Evolutionary conservation across 2,329 filamentous ascomycete genomes (phyloP).

Genomic region (Phialemonium atrogriseum): DNA sequence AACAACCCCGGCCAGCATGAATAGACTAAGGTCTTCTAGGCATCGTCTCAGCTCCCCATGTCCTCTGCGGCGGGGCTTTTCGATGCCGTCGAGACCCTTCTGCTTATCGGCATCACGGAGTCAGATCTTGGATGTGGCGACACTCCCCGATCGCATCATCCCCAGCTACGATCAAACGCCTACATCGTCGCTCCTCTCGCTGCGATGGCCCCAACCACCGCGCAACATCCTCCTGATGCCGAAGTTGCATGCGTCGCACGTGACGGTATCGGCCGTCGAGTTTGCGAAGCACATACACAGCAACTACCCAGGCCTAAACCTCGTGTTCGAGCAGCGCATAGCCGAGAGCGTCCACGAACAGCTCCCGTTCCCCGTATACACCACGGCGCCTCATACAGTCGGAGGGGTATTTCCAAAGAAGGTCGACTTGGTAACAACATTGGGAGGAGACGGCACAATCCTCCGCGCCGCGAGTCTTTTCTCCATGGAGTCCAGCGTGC

Average conservation of each 20-base stretch:
- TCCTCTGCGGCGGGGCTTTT: no score
- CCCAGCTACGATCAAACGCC: slow-evolving; percentile 56
- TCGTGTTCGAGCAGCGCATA: slow-evolving; percentile 74
- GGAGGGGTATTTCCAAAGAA: slow-evolving; percentile 58
- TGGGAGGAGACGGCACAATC: slow-evolving; percentile 91
- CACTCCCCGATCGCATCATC: slow-evolving; percentile 46
- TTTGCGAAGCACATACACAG: slow-evolving; percentile 64
- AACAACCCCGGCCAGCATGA: not conserved
- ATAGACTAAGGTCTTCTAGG: no score
- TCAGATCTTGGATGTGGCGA: slow-evolving; percentile 41
- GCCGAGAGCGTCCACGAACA: slow-evolving; percentile 62
- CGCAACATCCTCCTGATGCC: slow-evolving; percentile 50
- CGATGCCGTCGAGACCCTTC: slow-evolving; percentile 29
- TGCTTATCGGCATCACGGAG: slow-evolving; percentile 34
- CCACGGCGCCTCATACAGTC: slow-evolving; percentile 36
- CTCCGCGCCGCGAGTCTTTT: slow-evolving; percentile 80
- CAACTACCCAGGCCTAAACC: slow-evolving; percentile 72
- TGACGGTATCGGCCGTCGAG: slow-evolving; percentile 41
- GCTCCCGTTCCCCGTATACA: slow-evolving; percentile 68
- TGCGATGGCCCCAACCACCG: slow-evolving; percentile 46
- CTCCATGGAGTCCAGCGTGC: slow-evolving; percentile 71
- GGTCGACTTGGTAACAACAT: slow-evolving; percentile 80
- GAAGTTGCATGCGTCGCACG: slow-evolving; percentile 47
- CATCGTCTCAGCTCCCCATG: no score
- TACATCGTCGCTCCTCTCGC: slow-evolving; percentile 43